Base-by-base conservation (phyloP, 805 yeast genomes). In the Alloascoidea hylecoeti region DNA sequence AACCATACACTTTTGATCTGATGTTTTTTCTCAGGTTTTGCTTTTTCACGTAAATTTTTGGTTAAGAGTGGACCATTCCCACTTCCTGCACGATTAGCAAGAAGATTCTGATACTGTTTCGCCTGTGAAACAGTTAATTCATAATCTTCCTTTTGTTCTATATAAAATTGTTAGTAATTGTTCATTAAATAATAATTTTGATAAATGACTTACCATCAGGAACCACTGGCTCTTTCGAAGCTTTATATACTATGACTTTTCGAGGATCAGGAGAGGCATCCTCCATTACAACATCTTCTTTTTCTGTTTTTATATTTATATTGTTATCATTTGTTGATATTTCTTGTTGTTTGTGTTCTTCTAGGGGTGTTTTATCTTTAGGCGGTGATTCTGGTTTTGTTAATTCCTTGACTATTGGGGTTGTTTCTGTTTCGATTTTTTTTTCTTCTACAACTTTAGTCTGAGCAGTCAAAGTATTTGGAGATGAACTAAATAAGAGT, bases 111-210 rank as follows among this genome's bases (percentile, higher is more conserved):
- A 45, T 75, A 76, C 16, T 57, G 53, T 37, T 61, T 59, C 2
- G 77, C 78, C 42, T 75, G 78, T 2, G 64, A 64, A 3, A 69
- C 57, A 1, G 70, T 60, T 46, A 75, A 49, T 17, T 70, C 73
- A 38, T 63, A 66, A 2, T 49, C 50, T 0, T 53, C 57, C 0
- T 60, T 62, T 4, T 61, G 66, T 9, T 60, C 61, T 3, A 42
- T 43, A 33, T 44, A 37, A 14, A 38, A 39, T n/a, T 17, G 18
- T 15, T 40, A 18, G 5, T 17, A 18, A 5, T 38, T 16, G 1
- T 34, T 39, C 4, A 34, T 27, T 4, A 45, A 45, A 2, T 39
- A 28, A 19, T 46, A 46, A n/a, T n/a, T n/a, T n/a, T n/a, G n/a
- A n/a, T n/a, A n/a, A n/a, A n/a, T n/a, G n/a, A n/a, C n/a, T n/a